Percentiles rank a stretch among this genome's conserved stretches.
These are phyloP conservation scores for Debaryomyces subglobosus DNA, from an alignment of 1,139 yeast genomes.

Conservation along the genomic window DNA sequence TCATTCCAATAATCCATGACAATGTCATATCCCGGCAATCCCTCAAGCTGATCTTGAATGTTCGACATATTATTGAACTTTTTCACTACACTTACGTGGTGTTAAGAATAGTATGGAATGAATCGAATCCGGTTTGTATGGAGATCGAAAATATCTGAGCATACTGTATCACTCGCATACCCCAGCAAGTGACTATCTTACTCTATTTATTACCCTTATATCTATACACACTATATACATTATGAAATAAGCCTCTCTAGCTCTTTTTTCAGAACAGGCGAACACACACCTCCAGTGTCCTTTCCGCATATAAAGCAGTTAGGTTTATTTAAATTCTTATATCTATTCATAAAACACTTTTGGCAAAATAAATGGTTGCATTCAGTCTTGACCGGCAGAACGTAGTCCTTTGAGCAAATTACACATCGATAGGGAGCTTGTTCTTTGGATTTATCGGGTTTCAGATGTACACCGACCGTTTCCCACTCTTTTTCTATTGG, in stretches of 20 bases:
- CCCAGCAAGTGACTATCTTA: background rate
- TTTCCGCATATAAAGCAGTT: constrained; percentile 60
- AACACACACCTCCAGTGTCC: constrained; percentile 57
- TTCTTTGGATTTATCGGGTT: constrained; percentile 17
- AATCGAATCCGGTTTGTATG: background rate
- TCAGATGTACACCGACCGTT: constrained; percentile 18
- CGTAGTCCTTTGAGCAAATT: constrained; percentile 61
- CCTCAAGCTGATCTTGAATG: constrained; percentile 46
- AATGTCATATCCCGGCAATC: constrained; percentile 59
- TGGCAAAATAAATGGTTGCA: constrained; percentile 75
- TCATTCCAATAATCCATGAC: constrained; percentile 64
- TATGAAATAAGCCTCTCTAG: constrained; percentile 15
- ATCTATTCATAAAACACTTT: constrained; percentile 57
- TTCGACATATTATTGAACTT: constrained; percentile 25
- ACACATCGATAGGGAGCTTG: constrained; percentile 65
- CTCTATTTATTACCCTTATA: background rate
- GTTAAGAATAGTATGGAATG: background rate
- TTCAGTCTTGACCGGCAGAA: constrained; percentile 58
- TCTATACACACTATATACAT: background rate
- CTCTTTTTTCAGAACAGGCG: constrained; percentile 23
- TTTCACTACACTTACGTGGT: background rate
- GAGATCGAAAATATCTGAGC: constrained; percentile 1
- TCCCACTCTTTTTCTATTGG: constrained; percentile 79
- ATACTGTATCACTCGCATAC: background rate
- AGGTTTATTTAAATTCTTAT: constrained; percentile 41